Base-by-base conservation (phyloP, 176 grass and related monocot species). In the Musa acuminata region DNA sequence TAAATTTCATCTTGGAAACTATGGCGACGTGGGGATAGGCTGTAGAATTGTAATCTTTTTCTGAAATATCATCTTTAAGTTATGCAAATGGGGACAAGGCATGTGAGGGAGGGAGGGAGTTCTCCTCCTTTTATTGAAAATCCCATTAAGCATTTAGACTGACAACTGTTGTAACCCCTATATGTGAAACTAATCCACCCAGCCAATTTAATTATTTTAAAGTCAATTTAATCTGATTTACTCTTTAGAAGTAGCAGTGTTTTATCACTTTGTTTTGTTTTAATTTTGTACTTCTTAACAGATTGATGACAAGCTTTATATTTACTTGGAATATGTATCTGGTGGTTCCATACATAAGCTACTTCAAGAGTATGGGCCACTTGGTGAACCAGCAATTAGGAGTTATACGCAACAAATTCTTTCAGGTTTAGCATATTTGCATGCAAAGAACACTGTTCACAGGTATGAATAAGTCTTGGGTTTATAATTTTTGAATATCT, bases 291-390 rank as follows among this genome's bases (percentile, higher is more conserved):
- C 67, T 55, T 73, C 11, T 26, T 54, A 71, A 59, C 52, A 98
- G 90, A 84, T 93, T 74, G 90, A 98, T 79, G 86, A 98, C 81
- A 93, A 85, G 67, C 82, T 98, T 68, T 98, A 98, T 79, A 91
- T 98, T 85, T 98, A 98, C 80, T 82, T 98, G 55, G 95, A 98
- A 78, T 98, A 91, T 85, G 90, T 98, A 55, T 98, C 95, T 63
- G 90, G 95, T 75, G 95, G 95, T 82, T 98, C 95, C 69, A 98
- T 98, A 81, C 88, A 98, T 82, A 98, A 84, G 67, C 95, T 98
- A 83, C 90, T 98, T 74, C 90, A 91, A 84, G 94, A 98, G 73
- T 93, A 98, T 49, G 94, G 90, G 12, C 84, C 83, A 69, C 87
- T 98, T 85, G 94, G 94, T 84, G 94, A 98, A 79, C 90, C 79